Conservation (phyloP, 2,329 filamentous ascomycete species). For the Cercospora beticola region DNA sequence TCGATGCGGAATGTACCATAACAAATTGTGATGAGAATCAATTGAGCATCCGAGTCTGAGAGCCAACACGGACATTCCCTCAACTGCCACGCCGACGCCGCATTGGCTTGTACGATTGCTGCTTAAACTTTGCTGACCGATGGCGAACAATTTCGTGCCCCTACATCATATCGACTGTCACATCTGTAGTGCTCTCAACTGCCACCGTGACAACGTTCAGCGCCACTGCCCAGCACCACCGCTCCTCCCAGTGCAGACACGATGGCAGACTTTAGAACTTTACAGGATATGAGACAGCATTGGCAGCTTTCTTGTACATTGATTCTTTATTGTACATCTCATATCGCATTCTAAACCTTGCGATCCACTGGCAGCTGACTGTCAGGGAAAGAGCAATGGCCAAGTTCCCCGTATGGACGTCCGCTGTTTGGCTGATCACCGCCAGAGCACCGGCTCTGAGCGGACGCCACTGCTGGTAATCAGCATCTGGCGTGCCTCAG, state of each 20-base stretch:
- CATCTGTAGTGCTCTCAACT: background rate
- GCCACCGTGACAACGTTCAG: background rate
- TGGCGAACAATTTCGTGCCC: background rate
- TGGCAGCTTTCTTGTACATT: background rate
- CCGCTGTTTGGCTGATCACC: background rate
- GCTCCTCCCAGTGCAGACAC: background rate
- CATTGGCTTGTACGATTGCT: background rate
- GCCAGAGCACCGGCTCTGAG: background rate
- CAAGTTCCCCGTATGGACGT: background rate
- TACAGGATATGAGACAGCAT: background rate
- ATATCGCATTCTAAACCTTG: background rate
- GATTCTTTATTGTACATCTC: background rate
- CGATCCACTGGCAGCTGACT: background rate
- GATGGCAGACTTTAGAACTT: background rate
- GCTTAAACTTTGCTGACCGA: background rate
- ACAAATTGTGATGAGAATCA: background rate
- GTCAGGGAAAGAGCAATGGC: background rate
- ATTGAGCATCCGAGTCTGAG: background rate
- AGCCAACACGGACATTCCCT: background rate
- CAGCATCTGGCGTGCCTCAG: background rate
- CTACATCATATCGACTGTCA: background rate
- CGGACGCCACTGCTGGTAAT: background rate
- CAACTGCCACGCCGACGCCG: background rate
- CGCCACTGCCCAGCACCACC: background rate
- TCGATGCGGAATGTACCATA: conserved; percentile 8